Conservation (phyloP, 2,329 filamentous ascomycete species). For the Trichoderma breve region DNA sequence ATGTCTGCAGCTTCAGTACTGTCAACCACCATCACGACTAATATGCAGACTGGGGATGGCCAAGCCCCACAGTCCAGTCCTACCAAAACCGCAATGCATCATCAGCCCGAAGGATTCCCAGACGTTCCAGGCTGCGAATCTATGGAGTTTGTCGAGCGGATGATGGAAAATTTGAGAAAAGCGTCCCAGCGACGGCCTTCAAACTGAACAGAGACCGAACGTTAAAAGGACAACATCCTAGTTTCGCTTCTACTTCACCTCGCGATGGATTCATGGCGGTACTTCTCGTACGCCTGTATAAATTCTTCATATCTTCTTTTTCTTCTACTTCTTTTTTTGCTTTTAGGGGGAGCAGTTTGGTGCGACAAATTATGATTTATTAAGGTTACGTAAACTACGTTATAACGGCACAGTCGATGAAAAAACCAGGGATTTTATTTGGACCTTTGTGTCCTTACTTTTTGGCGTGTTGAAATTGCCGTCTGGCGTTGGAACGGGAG, state of each 20-base stretch:
- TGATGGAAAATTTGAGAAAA: constrained; percentile 51
- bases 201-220: neutral
- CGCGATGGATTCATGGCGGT: neutral
- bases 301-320: neutral
- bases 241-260: neutral
- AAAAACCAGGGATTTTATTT: neutral
- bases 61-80: neutral
- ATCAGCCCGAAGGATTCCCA: constrained; percentile 36
- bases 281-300: neutral
- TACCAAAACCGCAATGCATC: neutral
- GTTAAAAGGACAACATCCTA: neutral
- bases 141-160: constrained; percentile 51
- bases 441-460: neutral
- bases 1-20: neutral
- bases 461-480: neutral
- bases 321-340: neutral
- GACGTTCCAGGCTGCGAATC: constrained; percentile 45
- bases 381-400: neutral
- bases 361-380: neutral
- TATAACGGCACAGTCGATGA: constrained; percentile 1
- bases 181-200: constrained; percentile 30
- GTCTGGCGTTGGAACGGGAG: constrained; percentile 8
- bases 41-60: neutral
- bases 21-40: neutral
- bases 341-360: neutral